Evolutionary conservation across 176 grass and related monocot genomes (phyloP).

Genomic region (Bromus sterilis): DNA sequence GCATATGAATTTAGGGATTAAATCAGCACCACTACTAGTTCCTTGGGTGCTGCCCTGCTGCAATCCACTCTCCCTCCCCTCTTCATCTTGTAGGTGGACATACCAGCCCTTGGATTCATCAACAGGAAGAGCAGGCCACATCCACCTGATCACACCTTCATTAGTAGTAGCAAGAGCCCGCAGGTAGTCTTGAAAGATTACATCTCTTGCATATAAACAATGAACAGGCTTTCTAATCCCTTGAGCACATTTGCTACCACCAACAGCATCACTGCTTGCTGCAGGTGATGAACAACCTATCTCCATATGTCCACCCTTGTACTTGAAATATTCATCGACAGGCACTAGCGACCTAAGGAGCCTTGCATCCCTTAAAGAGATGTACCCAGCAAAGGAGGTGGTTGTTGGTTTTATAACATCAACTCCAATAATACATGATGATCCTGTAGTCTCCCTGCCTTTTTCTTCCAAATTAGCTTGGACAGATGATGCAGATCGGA

Average conservation of each 20-base stretch:
- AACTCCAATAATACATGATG: background rate
- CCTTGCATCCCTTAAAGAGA: background rate
- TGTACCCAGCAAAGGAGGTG: background rate
- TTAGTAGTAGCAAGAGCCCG: background rate
- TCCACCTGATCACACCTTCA: background rate
- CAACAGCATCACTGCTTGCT: background rate
- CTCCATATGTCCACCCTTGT: background rate
- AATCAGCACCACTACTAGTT: background rate
- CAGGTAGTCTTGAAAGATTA: background rate
- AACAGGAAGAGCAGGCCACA: background rate
- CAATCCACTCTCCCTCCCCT: background rate
- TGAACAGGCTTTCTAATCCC: background rate
- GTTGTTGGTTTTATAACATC: background rate
- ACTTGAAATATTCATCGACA: background rate
- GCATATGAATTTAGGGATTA: background rate
- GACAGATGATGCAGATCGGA: background rate
- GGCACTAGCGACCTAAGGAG: background rate
- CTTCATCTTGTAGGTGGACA: background rate
- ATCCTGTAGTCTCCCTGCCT: background rate
- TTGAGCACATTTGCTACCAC: background rate
- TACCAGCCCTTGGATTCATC: background rate
- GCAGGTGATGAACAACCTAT: background rate
- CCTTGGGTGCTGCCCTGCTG: no score
- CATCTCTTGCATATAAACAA: background rate
- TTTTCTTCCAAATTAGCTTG: background rate